Evolutionary conservation across 2,329 filamentous ascomycete species (phyloP).

Genomic region (Hypoxylon sp.): DNA sequence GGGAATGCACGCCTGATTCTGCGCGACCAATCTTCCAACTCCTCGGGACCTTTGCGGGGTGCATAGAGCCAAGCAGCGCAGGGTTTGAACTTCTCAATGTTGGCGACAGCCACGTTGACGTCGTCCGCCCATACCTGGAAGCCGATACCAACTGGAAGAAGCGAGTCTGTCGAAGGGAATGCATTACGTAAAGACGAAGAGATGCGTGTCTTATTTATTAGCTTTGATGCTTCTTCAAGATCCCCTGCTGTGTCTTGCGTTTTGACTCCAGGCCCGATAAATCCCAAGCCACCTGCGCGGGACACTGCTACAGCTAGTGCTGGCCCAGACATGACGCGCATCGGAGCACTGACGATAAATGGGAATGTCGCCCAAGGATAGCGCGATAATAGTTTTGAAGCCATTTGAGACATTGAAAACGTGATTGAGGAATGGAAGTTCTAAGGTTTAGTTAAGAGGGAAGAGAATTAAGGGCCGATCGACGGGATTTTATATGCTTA

Average conservation of each 20-base stretch:
- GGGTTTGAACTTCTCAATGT: constrained; percentile 52
- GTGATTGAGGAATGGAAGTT: neutral
- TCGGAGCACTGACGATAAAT: constrained; percentile 23
- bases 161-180: neutral
- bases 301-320: constrained; percentile 20
- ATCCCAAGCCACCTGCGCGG: constrained; percentile 21
- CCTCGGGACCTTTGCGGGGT: constrained; percentile 1
- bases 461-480: neutral
- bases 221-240: constrained; percentile 3
- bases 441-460: neutral
- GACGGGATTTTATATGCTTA: neutral
- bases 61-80: constrained; percentile 37
- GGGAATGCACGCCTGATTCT: constrained; percentile 57
- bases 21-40: constrained; percentile 9
- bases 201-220: neutral
- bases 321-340: constrained; percentile 18
- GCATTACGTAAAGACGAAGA: neutral
- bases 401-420: neutral
- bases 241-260: constrained; percentile 1
- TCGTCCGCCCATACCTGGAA: constrained; percentile 51
- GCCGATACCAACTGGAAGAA: constrained; percentile 15
- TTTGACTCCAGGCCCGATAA: constrained; percentile 14
- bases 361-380: constrained; percentile 16
- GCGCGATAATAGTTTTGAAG: neutral
- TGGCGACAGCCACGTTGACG: constrained; percentile 50